Evolutionary conservation across 176 grass and related monocot genomes (phyloP).

Genomic region (Bromus sterilis): DNA sequence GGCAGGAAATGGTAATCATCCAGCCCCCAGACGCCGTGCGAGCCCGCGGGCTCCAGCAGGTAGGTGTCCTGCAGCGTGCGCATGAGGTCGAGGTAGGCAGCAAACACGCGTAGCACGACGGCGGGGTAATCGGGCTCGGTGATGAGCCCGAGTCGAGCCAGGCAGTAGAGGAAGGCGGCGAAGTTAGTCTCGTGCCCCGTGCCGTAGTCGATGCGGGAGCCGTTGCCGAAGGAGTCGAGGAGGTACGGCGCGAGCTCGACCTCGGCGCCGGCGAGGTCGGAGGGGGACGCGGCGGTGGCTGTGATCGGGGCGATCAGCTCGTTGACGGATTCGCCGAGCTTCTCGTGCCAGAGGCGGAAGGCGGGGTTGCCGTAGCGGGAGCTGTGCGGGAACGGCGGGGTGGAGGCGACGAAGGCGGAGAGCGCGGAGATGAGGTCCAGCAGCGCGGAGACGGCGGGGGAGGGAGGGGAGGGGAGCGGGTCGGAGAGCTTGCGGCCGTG

Average conservation of each 20-base stretch:
- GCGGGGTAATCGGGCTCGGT: constrained; percentile 54
- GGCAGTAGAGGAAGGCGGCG: constrained; percentile 89
- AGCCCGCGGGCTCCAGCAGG: constrained; percentile 84
- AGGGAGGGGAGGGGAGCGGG: constrained; percentile 37
- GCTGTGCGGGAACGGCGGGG: constrained; percentile 56
- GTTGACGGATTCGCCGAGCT: constrained; percentile 34
- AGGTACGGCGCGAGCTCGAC: constrained; percentile 78
- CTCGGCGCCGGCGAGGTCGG: constrained; percentile 37
- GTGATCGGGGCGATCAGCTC: constrained; percentile 38
- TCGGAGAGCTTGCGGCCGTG: constrained; percentile 75
- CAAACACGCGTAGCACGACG: constrained; percentile 54
- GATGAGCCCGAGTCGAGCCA: constrained; percentile 67
- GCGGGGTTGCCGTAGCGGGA: constrained; percentile 88
- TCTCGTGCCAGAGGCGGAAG: constrained; percentile 76
- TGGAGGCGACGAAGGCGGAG: constrained; percentile 44
- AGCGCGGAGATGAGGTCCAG: constrained; percentile 54
- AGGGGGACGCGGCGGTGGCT: constrained; percentile 25
- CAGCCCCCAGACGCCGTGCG: constrained; percentile 78
- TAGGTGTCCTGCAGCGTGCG: constrained; percentile 73
- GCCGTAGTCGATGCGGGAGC: constrained; percentile 70
- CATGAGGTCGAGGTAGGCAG: constrained; percentile 66
- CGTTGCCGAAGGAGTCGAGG: constrained; percentile 89
- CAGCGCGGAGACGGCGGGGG: constrained; percentile 40
- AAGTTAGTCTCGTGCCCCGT: constrained; percentile 89
- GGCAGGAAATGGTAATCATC: constrained; percentile 90